phyloP scores from a whole-genome alignment of 75 land plant genomes.

The Selaginella moellendorffii region DNA sequence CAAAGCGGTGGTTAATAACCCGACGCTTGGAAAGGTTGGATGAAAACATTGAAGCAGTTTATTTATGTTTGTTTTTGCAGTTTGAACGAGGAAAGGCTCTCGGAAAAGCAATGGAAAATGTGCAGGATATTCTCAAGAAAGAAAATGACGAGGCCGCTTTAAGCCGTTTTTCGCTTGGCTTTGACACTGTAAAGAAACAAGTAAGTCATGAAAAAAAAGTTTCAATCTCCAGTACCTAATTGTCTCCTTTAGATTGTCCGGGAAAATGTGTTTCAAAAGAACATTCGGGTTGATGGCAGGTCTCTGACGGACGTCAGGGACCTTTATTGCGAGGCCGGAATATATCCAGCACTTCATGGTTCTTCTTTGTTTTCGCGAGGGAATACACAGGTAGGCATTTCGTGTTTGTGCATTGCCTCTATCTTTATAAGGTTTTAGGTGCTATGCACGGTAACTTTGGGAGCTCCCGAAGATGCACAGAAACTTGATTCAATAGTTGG shows the following conservation, averaged over 20 bases:
- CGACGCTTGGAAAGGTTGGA: slow-evolving; percentile 71
- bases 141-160: slow-evolving; percentile 65
- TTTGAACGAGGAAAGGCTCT: slow-evolving; percentile 93
- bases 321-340: slow-evolving; percentile 61
- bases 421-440: slow-evolving; percentile 29
- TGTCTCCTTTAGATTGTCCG: slow-evolving; percentile 47
- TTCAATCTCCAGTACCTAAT: too few species aligned
- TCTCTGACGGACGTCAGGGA: slow-evolving; percentile 76
- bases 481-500: slow-evolving; percentile 75
- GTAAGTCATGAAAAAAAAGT: slow-evolving; percentile 21
- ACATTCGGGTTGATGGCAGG: slow-evolving; percentile 76
- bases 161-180: slow-evolving; percentile 45
- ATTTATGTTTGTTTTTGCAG: slow-evolving; percentile 19
- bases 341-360: slow-evolving; percentile 58
- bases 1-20: slow-evolving; percentile 61
- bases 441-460: slow-evolving; percentile 82
- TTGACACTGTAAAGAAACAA: slow-evolving; percentile 78
- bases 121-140: slow-evolving; percentile 40
- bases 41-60: background rate
- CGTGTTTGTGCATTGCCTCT: background rate
- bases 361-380: slow-evolving; percentile 82
- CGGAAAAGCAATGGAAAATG: slow-evolving; percentile 54
- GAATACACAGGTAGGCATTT: slow-evolving; percentile 54
- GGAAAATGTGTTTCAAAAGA: slow-evolving; percentile 50
- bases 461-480: slow-evolving; percentile 87